phyloP scores from a whole-genome alignment of 331 rosid species.

The Spiraea crenata region DNA sequence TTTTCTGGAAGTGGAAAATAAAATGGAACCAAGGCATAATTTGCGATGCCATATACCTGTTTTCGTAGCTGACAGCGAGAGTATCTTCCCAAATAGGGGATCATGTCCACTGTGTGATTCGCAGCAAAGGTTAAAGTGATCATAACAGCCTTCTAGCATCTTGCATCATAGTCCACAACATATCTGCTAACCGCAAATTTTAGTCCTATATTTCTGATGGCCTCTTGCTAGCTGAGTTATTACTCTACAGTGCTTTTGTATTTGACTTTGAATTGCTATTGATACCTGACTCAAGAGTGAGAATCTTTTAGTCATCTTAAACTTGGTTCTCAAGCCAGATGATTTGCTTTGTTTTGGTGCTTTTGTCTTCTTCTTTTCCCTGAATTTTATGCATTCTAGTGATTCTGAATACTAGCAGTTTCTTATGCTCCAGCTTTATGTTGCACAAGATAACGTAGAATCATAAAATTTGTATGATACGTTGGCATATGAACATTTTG shows the following conservation, averaged over 20 bases:
- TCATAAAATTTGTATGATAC: neutral
- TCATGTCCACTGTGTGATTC: neutral
- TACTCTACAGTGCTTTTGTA: neutral
- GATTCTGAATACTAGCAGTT: neutral
- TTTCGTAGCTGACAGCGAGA: neutral
- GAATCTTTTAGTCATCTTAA: neutral
- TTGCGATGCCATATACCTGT: neutral
- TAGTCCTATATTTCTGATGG: neutral
- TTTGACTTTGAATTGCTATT: neutral
- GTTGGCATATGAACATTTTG: slow-evolving; percentile 14
- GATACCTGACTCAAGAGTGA: neutral
- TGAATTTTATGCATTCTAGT: neutral
- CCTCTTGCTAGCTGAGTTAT: neutral
- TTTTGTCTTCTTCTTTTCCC: neutral
- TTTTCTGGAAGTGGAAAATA: neutral
- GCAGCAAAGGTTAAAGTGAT: neutral
- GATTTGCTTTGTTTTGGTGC: neutral
- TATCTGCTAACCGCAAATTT: neutral
- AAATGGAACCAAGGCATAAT: neutral
- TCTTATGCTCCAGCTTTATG: neutral
- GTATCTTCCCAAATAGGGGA: neutral
- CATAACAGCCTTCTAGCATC: neutral
- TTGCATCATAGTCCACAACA: neutral
- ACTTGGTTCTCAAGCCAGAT: neutral
- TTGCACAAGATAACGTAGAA: neutral